Percentiles rank a stretch among this genome's conserved stretches.
Conservation (phyloP, 2,329 filamentous ascomycete species). For the Penicillium verrucosum region DNA sequence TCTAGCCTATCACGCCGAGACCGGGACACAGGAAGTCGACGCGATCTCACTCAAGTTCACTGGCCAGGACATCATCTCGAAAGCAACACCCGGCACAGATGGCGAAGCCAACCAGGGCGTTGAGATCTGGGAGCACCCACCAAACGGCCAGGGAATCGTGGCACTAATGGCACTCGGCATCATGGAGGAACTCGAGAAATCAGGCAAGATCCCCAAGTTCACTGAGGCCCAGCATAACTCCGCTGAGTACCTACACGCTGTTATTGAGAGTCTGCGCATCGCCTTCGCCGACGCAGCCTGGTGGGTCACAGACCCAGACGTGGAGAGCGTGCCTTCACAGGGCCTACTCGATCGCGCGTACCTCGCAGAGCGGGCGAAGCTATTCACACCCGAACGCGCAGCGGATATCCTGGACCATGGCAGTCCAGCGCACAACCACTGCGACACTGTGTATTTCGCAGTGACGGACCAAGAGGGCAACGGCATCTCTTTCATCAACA, state of each 20-base stretch:
- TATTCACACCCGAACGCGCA: slow-evolving; percentile 57
- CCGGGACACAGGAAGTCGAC: slow-evolving; percentile 74
- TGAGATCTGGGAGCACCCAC: slow-evolving; percentile 93
- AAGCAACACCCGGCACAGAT: slow-evolving; percentile 20
- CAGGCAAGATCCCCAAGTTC: slow-evolving; percentile 71
- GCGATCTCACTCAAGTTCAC: slow-evolving; percentile 78
- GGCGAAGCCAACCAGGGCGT: slow-evolving; percentile 50
- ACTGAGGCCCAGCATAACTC: slow-evolving; percentile 70
- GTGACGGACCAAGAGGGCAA: slow-evolving; percentile 80
- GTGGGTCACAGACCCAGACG: slow-evolving; percentile 81
- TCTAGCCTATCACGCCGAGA: slow-evolving; percentile 69
- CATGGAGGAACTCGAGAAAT: slow-evolving; percentile 76
- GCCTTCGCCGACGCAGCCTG: slow-evolving; percentile 86
- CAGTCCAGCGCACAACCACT: slow-evolving; percentile 77
- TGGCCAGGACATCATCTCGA: slow-evolving; percentile 50
- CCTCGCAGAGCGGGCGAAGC: slow-evolving; percentile 64
- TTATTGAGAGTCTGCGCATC: slow-evolving; percentile 84
- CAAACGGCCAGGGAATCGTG: slow-evolving; percentile 93
- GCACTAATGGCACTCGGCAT: slow-evolving; percentile 93
- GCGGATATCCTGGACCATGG: slow-evolving; percentile 62
- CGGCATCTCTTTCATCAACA: slow-evolving; percentile 94
- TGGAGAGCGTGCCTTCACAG: slow-evolving; percentile 61
- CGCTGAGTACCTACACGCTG: slow-evolving; percentile 73
- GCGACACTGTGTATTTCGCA: slow-evolving; percentile 93
- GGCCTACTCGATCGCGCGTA: slow-evolving; percentile 71